A percentile compares a stretch with the other conserved stretches of the same genome.
Evolutionary conservation across 768 basidiomycete genomes (phyloP).

Genomic region (Phanerodontia chrysosporium): DNA sequence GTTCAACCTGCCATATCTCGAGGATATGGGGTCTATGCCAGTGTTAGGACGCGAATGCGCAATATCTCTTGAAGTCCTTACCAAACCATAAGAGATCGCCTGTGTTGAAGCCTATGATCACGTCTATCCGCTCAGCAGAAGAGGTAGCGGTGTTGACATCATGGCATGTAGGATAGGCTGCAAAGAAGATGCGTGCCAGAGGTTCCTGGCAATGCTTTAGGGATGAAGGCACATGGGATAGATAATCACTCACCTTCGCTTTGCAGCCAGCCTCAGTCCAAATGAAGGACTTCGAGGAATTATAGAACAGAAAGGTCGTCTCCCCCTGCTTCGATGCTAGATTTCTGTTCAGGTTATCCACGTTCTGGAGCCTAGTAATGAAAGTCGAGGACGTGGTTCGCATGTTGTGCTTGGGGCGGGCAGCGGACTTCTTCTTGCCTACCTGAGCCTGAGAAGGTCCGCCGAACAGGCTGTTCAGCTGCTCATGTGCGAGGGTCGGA

Average conservation of each 20-base stretch:
- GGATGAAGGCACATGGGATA: not conserved
- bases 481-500: slow-evolving; percentile 38
- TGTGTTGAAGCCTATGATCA: slow-evolving; percentile 87
- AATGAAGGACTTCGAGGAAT: slow-evolving; percentile 74
- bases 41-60: not conserved
- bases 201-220: slow-evolving; percentile 59
- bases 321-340: slow-evolving; percentile 83
- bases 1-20: slow-evolving; percentile 82
- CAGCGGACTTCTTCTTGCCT: slow-evolving; percentile 58
- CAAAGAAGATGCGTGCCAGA: slow-evolving; percentile 79
- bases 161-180: slow-evolving; percentile 86
- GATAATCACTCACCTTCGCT: slow-evolving; percentile 55
- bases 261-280: slow-evolving; percentile 88
- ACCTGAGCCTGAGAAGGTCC: slow-evolving; percentile 39
- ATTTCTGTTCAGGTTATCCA: slow-evolving; percentile 69
- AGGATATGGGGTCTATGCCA: slow-evolving; percentile 66
- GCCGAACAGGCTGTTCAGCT: slow-evolving; percentile 59
- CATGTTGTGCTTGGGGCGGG: slow-evolving; percentile 87
- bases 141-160: slow-evolving; percentile 80
- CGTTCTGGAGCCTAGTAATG: slow-evolving; percentile 79
- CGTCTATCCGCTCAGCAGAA: slow-evolving; percentile 73
- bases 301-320: slow-evolving; percentile 82
- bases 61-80: slow-evolving; percentile 30
- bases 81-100: slow-evolving; percentile 98
- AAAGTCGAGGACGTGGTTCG: slow-evolving; percentile 90